phyloP scores from a whole-genome alignment of 805 yeast genomes.

The Pichia manshurica region DNA sequence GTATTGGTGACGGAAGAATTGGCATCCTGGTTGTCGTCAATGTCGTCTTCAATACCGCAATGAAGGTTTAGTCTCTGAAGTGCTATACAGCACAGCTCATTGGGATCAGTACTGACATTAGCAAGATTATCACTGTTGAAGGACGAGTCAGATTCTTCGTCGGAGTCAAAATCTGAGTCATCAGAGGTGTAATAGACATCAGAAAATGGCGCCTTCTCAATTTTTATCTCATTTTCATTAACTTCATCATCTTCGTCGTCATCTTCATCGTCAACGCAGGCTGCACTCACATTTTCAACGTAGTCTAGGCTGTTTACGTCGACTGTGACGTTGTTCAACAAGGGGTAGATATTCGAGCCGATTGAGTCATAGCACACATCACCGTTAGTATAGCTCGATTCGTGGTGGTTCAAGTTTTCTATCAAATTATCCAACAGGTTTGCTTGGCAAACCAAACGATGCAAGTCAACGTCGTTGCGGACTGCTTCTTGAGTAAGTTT shows the following conservation, averaged over 20 bases:
- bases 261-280: constrained; percentile 5
- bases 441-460: constrained; percentile 62
- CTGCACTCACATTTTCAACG: not conserved
- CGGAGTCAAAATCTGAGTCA: constrained; percentile 29
- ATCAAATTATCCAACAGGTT: constrained; percentile 61
- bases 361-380: constrained; percentile 19
- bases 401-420: constrained; percentile 38
- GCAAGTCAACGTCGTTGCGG: constrained; percentile 49
- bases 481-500: constrained; percentile 61
- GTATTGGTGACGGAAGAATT: constrained; percentile 5
- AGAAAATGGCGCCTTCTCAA: not conserved
- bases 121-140: not conserved
- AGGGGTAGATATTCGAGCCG: constrained; percentile 5
- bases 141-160: constrained; percentile 14
- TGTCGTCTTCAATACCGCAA: constrained; percentile 10
- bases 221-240: not conserved
- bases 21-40: constrained; percentile 2
- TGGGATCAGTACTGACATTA: not conserved
- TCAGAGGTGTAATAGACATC: constrained; percentile 18
- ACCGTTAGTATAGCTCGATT: constrained; percentile 18
- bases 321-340: not conserved
- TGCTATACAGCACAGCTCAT: constrained; percentile 1
- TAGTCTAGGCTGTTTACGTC: not conserved
- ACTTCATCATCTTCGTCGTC: constrained; percentile 16
- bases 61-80: constrained; percentile 5